Percentiles rank a stretch among this genome's conserved stretches.
Evolutionary conservation across 371 early-diverging fungal genomes (phyloP).

Genomic region (Mortierella sp.): DNA sequence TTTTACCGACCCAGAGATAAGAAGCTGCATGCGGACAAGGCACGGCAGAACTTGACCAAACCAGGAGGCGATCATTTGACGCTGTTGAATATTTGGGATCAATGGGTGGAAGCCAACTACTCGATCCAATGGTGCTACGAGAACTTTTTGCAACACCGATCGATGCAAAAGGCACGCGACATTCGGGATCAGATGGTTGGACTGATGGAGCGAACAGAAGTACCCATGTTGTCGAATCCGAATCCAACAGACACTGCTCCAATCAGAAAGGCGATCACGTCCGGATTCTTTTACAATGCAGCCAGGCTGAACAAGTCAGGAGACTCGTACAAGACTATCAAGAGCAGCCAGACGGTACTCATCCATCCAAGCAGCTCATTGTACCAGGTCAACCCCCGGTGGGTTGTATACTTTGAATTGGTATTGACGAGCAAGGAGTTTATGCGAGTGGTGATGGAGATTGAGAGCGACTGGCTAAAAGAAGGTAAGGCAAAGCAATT

Average conservation of each 20-base stretch:
- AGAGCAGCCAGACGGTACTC: conserved; percentile 90
- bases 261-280: conserved; percentile 88
- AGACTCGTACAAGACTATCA: conserved; percentile 91
- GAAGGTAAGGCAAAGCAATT: conserved; percentile 67
- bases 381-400: conserved; percentile 77
- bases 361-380: conserved; percentile 94
- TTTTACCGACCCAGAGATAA: conserved; percentile 96
- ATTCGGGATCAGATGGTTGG: conserved; percentile 95
- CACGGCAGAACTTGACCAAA: conserved; percentile 83
- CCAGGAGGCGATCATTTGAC: conserved; percentile 95
- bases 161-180: conserved; percentile 91
- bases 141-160: conserved; percentile 93
- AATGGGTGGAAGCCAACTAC: conserved; percentile 95
- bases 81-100: conserved; percentile 93
- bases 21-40: conserved; percentile 93
- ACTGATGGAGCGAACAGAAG: conserved; percentile 93
- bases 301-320: conserved; percentile 85
- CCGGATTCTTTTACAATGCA: conserved; percentile 96
- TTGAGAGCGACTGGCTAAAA: conserved; percentile 91
- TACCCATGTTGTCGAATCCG: conserved; percentile 78
- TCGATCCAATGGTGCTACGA: conserved; percentile 96
- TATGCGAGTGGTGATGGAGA: conserved; percentile 95
- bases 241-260: conserved; percentile 81
- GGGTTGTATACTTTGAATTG: conserved; percentile 93
- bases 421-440: conserved; percentile 94